Base-by-base conservation (phyloP, 1,139 yeast genomes). In the Zygoascus sp. region DNA sequence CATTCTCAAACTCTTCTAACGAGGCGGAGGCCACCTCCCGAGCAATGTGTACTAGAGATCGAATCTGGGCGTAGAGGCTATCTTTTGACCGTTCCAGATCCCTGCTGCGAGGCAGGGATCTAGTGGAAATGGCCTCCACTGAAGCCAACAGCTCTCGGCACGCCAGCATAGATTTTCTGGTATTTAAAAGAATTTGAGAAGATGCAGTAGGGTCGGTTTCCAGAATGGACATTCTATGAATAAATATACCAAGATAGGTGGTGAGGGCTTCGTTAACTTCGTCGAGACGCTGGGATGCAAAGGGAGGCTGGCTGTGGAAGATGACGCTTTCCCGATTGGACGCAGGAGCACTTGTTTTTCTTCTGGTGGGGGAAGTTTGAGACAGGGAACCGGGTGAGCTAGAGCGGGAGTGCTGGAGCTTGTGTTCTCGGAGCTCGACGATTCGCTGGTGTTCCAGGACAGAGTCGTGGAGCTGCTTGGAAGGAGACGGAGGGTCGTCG, bases 191-290 rank as follows among this genome's bases (percentile, higher is more conserved):
- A 30, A 69, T 62, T 44, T 63, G 65, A 6, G 68, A 61, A 10
- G 64, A 57, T 13, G 68, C 66, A 4, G 61, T 52, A 32, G 69
- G 59, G 50, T 60, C 62, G 15, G 63, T 48, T 36, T 63, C 64
- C 28, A 57, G 52, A 16, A 56, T 56, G 41, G 55, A 56, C 55
- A 56, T 58, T 46, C 62, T 56, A 44, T 64, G 68, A 27, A 67
- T 56, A 50, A 67, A 69, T 15, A 64, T 57, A 13, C 89, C 86
- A 57, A 89, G 73, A 59, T 88, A 88, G 1, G 81, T 75, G 53
- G 80, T 78, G 32, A 89, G 66, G 1, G 87, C 75, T 16, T 81
- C 80, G 58, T 83, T 79, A 42, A 89, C 80, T 65, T 88, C 96
- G 27, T 81, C 79, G 21, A 90, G 72, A 52, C 96, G 75, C 49